Evolutionary conservation across 2,329 filamentous ascomycete genomes (phyloP).

Genomic region (Sporothrix inflata): DNA sequence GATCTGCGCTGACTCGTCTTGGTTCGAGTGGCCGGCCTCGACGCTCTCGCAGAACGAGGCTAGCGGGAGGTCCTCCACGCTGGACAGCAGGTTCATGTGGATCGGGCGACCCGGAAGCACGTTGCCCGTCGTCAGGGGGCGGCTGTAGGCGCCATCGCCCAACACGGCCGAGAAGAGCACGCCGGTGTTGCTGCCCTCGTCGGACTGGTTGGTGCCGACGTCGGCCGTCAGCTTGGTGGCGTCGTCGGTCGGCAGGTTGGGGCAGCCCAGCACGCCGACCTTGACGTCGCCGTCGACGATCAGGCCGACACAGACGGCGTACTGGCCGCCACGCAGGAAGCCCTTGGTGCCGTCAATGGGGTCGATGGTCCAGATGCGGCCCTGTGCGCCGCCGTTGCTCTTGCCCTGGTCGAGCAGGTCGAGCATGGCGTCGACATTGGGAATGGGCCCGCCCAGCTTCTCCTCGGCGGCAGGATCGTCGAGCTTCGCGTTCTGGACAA

Average conservation of each 20-base stretch:
- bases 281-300: constrained; percentile 93
- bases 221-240: constrained; percentile 68
- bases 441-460: constrained; percentile 65
- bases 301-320: constrained; percentile 89
- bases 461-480: constrained; percentile 61
- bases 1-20: constrained; percentile 84
- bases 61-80: constrained; percentile 64
- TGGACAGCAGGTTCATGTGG: constrained; percentile 66
- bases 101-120: constrained; percentile 65
- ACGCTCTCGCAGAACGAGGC: constrained; percentile 97
- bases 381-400: constrained; percentile 70
- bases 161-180: constrained; percentile 85
- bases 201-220: constrained; percentile 73
- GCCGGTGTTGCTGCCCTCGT: constrained; percentile 75
- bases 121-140: constrained; percentile 64
- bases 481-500: constrained; percentile 70
- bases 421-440: constrained; percentile 59
- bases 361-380: constrained; percentile 93
- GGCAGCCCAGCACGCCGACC: constrained; percentile 92
- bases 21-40: constrained; percentile 88
- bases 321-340: constrained; percentile 93
- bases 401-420: constrained; percentile 68
- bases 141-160: constrained; percentile 78
- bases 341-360: constrained; percentile 98
- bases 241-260: constrained; percentile 91